Conservation (phyloP, 192 early-diverging fungal genomes). For the Geranomyces variabilis region DNA sequence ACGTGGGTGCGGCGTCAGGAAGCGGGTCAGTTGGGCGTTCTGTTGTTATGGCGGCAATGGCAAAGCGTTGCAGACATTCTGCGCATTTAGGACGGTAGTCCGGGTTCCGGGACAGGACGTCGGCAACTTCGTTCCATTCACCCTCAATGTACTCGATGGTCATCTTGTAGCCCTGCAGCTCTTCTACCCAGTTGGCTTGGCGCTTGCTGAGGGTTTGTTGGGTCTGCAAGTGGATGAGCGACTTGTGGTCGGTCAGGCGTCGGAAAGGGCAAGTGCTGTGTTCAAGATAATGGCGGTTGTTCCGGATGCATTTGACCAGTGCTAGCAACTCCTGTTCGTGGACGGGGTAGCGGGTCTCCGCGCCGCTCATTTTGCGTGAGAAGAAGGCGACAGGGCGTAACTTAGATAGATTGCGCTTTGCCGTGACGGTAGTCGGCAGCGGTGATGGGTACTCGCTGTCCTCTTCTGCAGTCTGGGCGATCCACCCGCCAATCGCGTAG, state of each 20-base stretch:
- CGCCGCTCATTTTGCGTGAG: constrained; percentile 19
- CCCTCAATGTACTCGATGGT: constrained; percentile 34
- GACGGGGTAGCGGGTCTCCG: constrained; percentile 21
- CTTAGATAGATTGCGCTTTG: not conserved
- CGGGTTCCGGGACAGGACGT: constrained; percentile 28
- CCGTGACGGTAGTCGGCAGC: constrained; percentile 7
- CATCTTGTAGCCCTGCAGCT: constrained; percentile 10
- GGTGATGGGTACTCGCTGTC: not conserved
- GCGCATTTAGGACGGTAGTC: constrained; percentile 14
- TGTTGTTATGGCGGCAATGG: not conserved
- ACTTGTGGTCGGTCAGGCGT: constrained; percentile 38
- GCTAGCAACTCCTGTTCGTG: constrained; percentile 31
- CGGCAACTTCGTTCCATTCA: constrained; percentile 39
- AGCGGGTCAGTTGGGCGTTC: no score
- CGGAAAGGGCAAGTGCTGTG: not conserved
- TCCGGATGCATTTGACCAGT: constrained; percentile 17
- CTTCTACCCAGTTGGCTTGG: constrained; percentile 40
- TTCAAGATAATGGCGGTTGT: not conserved
- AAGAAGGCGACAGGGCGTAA: constrained; percentile 17
- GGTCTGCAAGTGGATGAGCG: constrained; percentile 44
- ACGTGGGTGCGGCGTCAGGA: no score
- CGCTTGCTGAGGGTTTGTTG: constrained; percentile 33
- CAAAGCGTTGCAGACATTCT: not conserved
- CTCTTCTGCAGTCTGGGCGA: not conserved
- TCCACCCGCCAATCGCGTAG: constrained; percentile 10